A percentile compares a stretch with the other conserved stretches of the same genome.
Evolutionary conservation across 495 filamentous ascomycete genomes (phyloP).

Genomic region (Penicillium coprophilum): DNA sequence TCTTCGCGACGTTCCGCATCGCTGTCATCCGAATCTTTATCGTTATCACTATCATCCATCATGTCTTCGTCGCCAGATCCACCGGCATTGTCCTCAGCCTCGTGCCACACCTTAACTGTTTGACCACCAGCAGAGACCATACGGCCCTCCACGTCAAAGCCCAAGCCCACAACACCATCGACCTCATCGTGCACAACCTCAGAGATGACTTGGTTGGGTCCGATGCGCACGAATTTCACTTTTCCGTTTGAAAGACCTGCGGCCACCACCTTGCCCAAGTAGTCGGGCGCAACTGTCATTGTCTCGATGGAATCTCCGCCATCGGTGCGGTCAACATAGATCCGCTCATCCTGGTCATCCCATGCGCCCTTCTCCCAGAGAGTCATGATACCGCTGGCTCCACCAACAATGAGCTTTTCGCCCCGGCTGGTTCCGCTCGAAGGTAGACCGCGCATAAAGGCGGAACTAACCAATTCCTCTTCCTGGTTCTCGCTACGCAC

Average conservation of each 20-base stretch:
- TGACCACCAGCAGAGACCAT: slow-evolving; percentile 85
- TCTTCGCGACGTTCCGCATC: slow-evolving; percentile 36
- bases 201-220: slow-evolving; percentile 56
- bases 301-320: slow-evolving; percentile 72
- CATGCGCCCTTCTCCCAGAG: slow-evolving; percentile 91
- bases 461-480: slow-evolving; percentile 81
- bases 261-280: slow-evolving; percentile 63
- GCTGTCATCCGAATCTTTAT: slow-evolving; percentile 48
- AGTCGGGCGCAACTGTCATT: slow-evolving; percentile 63
- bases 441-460: slow-evolving; percentile 66
- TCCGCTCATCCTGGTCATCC: slow-evolving; percentile 90
- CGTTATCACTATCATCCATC: slow-evolving; percentile 44
- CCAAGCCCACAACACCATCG: slow-evolving; percentile 74
- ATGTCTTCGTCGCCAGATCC: slow-evolving; percentile 37
- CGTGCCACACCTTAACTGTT: slow-evolving; percentile 82
- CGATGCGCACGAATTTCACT: slow-evolving; percentile 56
- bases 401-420: slow-evolving; percentile 77
- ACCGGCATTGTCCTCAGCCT: slow-evolving; percentile 42
- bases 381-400: slow-evolving; percentile 75
- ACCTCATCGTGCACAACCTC: slow-evolving; percentile 77
- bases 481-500: slow-evolving; percentile 89
- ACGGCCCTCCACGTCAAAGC: slow-evolving; percentile 77
- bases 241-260: slow-evolving; percentile 74
- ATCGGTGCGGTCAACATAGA: slow-evolving; percentile 62
- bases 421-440: slow-evolving; percentile 63